Evolutionary conservation across 306 rosid species (phyloP).

Genomic region (Castanopsis chinensis): DNA sequence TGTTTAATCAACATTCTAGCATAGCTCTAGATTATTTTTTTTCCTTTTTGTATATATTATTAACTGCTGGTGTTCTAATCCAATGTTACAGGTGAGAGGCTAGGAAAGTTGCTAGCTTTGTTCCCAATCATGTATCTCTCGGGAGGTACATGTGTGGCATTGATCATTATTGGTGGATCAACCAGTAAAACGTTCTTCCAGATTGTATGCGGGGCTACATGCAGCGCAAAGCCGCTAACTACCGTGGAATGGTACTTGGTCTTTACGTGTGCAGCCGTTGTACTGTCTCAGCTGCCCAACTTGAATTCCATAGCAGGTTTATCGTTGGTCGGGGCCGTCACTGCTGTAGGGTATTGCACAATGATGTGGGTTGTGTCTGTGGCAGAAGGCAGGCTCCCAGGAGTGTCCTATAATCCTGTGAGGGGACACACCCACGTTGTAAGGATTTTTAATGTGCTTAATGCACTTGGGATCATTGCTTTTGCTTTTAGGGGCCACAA

Average conservation of each 20-base stretch:
- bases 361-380: slow-evolving; percentile 43
- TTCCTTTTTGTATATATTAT: neutral
- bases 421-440: neutral
- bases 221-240: slow-evolving; percentile 44
- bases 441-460: slow-evolving; percentile 28
- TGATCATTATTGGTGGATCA: slow-evolving; percentile 60
- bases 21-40: neutral
- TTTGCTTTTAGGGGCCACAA: slow-evolving; percentile 59
- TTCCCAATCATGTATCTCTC: slow-evolving; percentile 57
- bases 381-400: slow-evolving; percentile 36
- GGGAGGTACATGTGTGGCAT: slow-evolving; percentile 50
- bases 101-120: slow-evolving; percentile 35
- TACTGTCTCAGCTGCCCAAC: slow-evolving; percentile 46
- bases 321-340: slow-evolving; percentile 48
- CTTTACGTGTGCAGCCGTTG: slow-evolving; percentile 48
- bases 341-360: slow-evolving; percentile 53
- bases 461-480: slow-evolving; percentile 51
- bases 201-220: slow-evolving; percentile 37
- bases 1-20: neutral
- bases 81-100: slow-evolving; percentile 40
- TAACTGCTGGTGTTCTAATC: neutral
- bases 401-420: slow-evolving; percentile 30
- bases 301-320: slow-evolving; percentile 53
- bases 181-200: slow-evolving; percentile 42
- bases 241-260: slow-evolving; percentile 53